Percentiles rank a stretch among this genome's conserved stretches.
Evolutionary conservation across 192 early-diverging fungal genomes (phyloP).

Genomic region (Coemansia sp.): DNA sequence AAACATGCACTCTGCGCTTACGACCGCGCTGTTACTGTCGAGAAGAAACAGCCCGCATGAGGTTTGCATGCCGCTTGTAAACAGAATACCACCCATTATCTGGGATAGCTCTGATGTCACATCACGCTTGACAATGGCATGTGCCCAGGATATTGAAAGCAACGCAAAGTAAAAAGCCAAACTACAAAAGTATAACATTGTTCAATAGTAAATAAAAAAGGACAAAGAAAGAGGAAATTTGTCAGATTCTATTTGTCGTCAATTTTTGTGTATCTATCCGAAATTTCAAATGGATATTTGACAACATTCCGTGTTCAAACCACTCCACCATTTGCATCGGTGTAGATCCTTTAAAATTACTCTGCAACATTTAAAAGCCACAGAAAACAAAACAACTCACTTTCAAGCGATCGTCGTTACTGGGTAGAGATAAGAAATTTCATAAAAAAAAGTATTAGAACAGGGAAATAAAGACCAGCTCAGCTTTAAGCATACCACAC

Average conservation of each 20-base stretch:
- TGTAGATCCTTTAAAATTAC: no score
- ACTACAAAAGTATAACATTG: background rate
- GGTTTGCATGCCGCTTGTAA: conserved; percentile 13
- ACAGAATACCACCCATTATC: conserved; percentile 12
- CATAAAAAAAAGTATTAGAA: background rate
- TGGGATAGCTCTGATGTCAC: background rate
- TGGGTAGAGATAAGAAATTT: no score
- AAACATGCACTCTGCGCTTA: conserved; percentile 9
- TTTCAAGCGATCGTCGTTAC: no score
- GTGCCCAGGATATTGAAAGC: background rate
- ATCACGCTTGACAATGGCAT: background rate
- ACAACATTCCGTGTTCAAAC: no score
- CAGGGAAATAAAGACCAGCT: background rate
- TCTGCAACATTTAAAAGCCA: no score
- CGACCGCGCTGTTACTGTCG: conserved; percentile 6
- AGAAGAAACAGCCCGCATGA: conserved; percentile 13
- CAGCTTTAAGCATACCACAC: background rate
- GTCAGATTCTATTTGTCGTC: no score
- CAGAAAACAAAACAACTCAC: no score
- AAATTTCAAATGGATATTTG: no score
- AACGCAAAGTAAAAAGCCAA: background rate
- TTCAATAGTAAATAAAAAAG: background rate
- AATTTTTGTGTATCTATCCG: no score
- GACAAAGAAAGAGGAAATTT: background rate
- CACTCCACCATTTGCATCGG: no score